phyloP scores from a whole-genome alignment of 2,329 filamentous ascomycete genomes.

The Exophiala viscosa region DNA sequence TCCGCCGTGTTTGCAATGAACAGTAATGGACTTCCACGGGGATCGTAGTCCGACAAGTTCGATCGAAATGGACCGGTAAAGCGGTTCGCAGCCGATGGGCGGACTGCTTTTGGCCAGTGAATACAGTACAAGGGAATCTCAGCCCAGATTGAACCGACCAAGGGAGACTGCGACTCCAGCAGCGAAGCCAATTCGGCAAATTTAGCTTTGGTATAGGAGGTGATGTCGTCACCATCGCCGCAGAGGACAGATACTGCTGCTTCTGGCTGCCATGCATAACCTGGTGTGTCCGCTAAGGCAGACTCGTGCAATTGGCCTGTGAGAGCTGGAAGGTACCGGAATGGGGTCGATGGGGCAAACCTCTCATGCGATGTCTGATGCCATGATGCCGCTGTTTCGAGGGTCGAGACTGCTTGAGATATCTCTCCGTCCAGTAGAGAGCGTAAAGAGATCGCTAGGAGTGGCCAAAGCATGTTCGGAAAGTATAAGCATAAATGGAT shows the following conservation, averaged over 20 bases:
- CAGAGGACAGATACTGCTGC: constrained; percentile 25
- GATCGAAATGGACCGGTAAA: constrained; percentile 34
- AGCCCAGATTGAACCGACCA: constrained; percentile 35
- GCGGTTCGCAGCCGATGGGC: constrained; percentile 33
- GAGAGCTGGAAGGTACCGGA: constrained; percentile 1
- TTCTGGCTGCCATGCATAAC: constrained; percentile 22
- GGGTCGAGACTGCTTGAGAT: background rate
- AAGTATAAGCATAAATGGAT: constrained; percentile 29
- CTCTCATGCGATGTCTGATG: background rate
- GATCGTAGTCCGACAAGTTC: constrained; percentile 24
- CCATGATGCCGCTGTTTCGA: background rate
- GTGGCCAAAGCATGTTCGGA: constrained; percentile 23
- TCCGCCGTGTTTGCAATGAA: constrained; percentile 57
- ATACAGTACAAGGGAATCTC: constrained; percentile 36
- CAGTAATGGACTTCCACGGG: constrained; percentile 48
- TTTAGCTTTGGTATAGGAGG: constrained; percentile 19
- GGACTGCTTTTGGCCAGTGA: constrained; percentile 33
- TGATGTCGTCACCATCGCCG: constrained; percentile 28
- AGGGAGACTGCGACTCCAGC: constrained; percentile 21
- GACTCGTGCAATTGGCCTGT: background rate
- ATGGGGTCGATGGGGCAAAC: constrained; percentile 3
- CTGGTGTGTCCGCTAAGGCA: constrained; percentile 1
- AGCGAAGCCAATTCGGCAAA: constrained; percentile 18
- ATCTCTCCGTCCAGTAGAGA: constrained; percentile 33
- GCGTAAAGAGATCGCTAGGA: constrained; percentile 44